A percentile compares a stretch with the other conserved stretches of the same genome.
Conservation (phyloP, 768 basidiomycete species). For the Chalciporus piperatus region DNA sequence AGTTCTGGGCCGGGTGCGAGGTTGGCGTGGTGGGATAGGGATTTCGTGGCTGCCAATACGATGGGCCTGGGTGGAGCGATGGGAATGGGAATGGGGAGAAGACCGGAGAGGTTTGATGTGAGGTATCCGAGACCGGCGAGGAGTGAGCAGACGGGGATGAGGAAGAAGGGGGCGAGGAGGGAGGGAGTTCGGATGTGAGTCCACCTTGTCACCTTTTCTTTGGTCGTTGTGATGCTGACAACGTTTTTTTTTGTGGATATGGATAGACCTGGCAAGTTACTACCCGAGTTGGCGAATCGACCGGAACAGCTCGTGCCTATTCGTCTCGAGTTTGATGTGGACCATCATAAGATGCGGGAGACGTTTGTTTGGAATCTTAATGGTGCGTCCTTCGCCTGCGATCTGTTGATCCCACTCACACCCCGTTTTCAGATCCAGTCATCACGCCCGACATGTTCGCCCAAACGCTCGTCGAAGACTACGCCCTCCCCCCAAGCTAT, state of each 20-base stretch:
- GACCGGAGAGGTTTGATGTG: conserved; percentile 47
- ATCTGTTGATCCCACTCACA: background rate
- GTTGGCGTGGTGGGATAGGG: conserved; percentile 66
- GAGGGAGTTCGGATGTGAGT: conserved; percentile 79
- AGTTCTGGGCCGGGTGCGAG: conserved; percentile 41
- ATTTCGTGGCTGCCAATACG: conserved; percentile 33
- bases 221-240: background rate
- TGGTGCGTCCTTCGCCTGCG: conserved; percentile 49
- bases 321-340: conserved; percentile 94
- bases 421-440: conserved; percentile 60
- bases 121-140: conserved; percentile 51
- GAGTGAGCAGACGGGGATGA: conserved; percentile 30
- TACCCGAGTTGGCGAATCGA: conserved; percentile 52
- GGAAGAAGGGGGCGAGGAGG: conserved; percentile 53
- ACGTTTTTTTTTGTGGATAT: background rate
- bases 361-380: conserved; percentile 97
- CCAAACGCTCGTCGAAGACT: conserved; percentile 88
- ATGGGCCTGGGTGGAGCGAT: conserved; percentile 13
- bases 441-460: conserved; percentile 91
- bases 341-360: conserved; percentile 90
- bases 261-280: conserved; percentile 58
- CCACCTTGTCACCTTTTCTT: background rate
- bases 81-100: conserved; percentile 4
- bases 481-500: conserved; percentile 65
- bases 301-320: conserved; percentile 90